These are phyloP conservation scores for Hypoxylon intermedium DNA, from an alignment of 495 filamentous ascomycete species.

Conservation along the genomic window DNA sequence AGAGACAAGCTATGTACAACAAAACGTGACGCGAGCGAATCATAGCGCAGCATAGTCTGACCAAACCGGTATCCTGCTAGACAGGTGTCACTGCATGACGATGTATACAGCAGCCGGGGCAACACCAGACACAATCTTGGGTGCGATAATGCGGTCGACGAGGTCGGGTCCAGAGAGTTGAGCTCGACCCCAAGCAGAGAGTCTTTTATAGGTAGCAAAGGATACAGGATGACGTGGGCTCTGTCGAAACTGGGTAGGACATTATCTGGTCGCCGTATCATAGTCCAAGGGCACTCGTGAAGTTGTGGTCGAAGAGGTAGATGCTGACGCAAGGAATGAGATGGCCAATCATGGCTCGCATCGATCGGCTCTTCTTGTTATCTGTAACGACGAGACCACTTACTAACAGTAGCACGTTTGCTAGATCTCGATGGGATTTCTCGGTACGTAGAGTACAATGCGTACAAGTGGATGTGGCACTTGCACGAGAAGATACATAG, in stretches of 20 bases:
- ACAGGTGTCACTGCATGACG: no score
- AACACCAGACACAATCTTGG: slow-evolving; percentile 1
- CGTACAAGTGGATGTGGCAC: no score
- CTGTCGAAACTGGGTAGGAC: slow-evolving; percentile 18
- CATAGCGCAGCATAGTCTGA: no score
- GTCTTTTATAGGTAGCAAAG: background rate
- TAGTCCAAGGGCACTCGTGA: background rate
- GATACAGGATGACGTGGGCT: slow-evolving; percentile 27
- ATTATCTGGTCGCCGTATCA: background rate
- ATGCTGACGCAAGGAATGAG: background rate
- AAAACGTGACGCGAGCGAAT: no score
- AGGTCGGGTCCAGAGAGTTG: slow-evolving; percentile 2
- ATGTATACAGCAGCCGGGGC: background rate
- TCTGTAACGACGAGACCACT: background rate
- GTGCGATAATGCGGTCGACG: slow-evolving; percentile 9
- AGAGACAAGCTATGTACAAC: no score
- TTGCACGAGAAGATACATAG: background rate
- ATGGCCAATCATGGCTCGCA: background rate
- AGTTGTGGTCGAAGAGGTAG: background rate
- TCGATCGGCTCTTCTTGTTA: background rate
- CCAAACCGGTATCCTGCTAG: no score
- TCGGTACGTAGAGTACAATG: background rate
- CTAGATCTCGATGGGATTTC: background rate
- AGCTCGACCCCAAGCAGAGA: slow-evolving; percentile 1
- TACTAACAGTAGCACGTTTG: background rate